Percentiles rank a stretch among this genome's conserved stretches.
Evolutionary conservation across 345 rosid species (phyloP).

Genomic region (Arabidopsis thaliana): TAIR10.1 NC_003070.9:22665501-22666000

Average conservation of each 20-base stretch:
- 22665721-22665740: slow-evolving; percentile 47
- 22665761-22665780: slow-evolving; percentile 51
- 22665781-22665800: slow-evolving; percentile 54
- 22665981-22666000: slow-evolving; percentile 24
- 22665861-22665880: neutral
- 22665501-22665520: neutral
- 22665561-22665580: too few species aligned
- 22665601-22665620: too few species aligned
- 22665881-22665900: slow-evolving; percentile 25
- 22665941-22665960: slow-evolving; percentile 22
- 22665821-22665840: neutral
- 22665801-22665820: slow-evolving; percentile 45
- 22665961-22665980: slow-evolving; percentile 30
- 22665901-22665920: slow-evolving; percentile 44
- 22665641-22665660: slow-evolving; percentile 37
- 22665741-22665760: slow-evolving; percentile 53
- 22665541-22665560: too few species aligned
- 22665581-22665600: too few species aligned
- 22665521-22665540: too few species aligned
- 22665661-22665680: slow-evolving; percentile 41
- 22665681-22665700: slow-evolving; percentile 54
- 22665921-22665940: slow-evolving; percentile 33
- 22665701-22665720: slow-evolving; percentile 67
- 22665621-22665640: slow-evolving; percentile 16
- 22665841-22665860: neutral